Conservation (phyloP, 352 stramenopile species). For the Phytophthora kernoviae region DNA sequence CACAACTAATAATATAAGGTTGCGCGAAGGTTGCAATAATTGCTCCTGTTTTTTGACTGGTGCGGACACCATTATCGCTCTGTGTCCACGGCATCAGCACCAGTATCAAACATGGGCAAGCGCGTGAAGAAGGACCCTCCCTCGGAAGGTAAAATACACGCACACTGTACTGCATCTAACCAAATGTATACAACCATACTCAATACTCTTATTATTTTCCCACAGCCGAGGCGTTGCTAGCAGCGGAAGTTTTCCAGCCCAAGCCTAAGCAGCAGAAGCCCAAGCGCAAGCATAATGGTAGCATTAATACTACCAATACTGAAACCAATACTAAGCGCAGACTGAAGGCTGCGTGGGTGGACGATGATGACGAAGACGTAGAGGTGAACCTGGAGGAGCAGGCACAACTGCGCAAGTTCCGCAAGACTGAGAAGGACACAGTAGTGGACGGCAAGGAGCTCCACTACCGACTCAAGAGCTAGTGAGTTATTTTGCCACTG, state of each 20-base stretch:
- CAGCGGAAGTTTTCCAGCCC: slow-evolving; percentile 57
- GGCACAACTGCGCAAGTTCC: slow-evolving; percentile 80
- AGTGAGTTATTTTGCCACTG: slow-evolving; percentile 43
- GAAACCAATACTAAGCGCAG: slow-evolving; percentile 7
- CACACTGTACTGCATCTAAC: not conserved
- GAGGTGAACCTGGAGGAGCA: slow-evolving; percentile 74
- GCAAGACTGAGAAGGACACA: slow-evolving; percentile 75
- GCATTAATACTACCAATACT: not conserved
- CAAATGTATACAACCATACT: not conserved
- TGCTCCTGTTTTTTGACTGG: slow-evolving; percentile 23
- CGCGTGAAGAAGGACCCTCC: slow-evolving; percentile 27
- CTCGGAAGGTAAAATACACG: slow-evolving; percentile 5
- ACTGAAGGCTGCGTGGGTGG: slow-evolving; percentile 78
- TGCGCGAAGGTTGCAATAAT: not conserved
- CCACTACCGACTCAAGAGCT: slow-evolving; percentile 81
- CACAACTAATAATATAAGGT: not conserved
- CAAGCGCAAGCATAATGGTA: slow-evolving; percentile 27
- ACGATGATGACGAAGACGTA: slow-evolving; percentile 85
- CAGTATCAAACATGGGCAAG: slow-evolving; percentile 50
- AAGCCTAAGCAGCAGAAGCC: slow-evolving; percentile 20
- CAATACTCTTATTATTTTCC: not conserved
- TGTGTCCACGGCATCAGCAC: slow-evolving; percentile 1
- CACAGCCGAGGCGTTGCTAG: slow-evolving; percentile 61
- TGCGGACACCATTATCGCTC: slow-evolving; percentile 17
- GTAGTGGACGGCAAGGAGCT: slow-evolving; percentile 74